Evolutionary conservation across 345 rosid genomes (phyloP).

Genomic region (Salix suchowensis): DNA sequence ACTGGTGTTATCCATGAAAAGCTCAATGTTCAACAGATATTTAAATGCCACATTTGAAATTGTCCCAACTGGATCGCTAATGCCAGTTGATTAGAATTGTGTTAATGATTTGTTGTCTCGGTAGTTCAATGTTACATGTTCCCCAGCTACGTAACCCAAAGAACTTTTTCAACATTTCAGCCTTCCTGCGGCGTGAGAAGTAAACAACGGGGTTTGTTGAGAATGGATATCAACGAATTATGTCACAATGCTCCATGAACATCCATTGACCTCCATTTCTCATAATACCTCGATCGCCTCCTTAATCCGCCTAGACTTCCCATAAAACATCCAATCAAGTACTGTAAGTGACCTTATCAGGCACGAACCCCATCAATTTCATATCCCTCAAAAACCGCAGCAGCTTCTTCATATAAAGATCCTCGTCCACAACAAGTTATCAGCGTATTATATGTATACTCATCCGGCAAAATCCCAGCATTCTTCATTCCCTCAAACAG

Average conservation of each 20-base stretch:
- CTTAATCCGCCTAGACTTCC: slow-evolving; percentile 75
- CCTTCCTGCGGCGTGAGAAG: too few relatives aligned
- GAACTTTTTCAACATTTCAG: too few relatives aligned
- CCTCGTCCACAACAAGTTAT: slow-evolving; percentile 86
- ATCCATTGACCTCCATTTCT: slow-evolving; percentile 75
- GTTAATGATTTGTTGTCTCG: too few relatives aligned
- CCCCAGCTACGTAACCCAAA: too few relatives aligned
- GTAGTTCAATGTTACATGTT: too few relatives aligned
- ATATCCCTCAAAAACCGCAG: slow-evolving; percentile 63
- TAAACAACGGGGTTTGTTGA: too few relatives aligned
- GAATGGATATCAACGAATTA: slow-evolving; percentile 58
- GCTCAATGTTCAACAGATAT: too few relatives aligned
- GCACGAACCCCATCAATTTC: slow-evolving; percentile 66
- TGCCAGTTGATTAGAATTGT: too few relatives aligned
- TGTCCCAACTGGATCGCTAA: too few relatives aligned
- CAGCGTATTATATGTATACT: slow-evolving; percentile 77
- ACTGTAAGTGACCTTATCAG: slow-evolving; percentile 80
- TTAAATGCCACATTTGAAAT: too few relatives aligned
- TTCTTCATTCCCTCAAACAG: slow-evolving; percentile 63
- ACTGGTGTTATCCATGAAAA: too few relatives aligned
- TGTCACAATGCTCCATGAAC: slow-evolving; percentile 62
- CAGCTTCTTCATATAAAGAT: slow-evolving; percentile 76
- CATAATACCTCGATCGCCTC: slow-evolving; percentile 78
- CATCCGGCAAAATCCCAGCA: slow-evolving; percentile 59
- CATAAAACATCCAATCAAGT: slow-evolving; percentile 83